Evolutionary conservation across 2,329 filamentous ascomycete genomes (phyloP), one percentile per base, ranked within the genome.

Genomic region (Neofusicoccum umdonicola): DNA sequence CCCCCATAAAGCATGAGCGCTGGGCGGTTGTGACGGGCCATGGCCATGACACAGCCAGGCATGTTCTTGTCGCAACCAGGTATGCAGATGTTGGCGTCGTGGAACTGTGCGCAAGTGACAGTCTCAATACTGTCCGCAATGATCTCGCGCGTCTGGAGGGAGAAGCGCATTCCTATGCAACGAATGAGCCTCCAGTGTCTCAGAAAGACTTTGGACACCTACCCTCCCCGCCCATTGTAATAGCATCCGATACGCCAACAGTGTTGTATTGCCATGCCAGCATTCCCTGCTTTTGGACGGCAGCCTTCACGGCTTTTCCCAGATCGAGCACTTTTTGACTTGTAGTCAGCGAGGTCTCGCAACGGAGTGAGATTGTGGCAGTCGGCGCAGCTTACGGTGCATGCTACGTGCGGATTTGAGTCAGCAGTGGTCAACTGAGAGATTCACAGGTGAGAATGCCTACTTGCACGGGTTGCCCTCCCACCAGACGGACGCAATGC

Each of bases 21-120:
- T 3, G 94, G 94, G 9, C 94, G 86, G 78, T 97, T 97, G 79
- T 96, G 92, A 65, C 94, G 87, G 13, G 91, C 92, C 73, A 95
- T 93, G 0, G 91, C 93, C 89, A 97, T 97, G 68, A 95, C 83
- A 15, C 91, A 90, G 68, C 93, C 93, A 0, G 93, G 93, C 94
- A 97, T 97, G 77, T 97, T 97, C 85, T 97, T 97, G 81, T 97
- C 93, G 76, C 93, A 97, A 11, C 93, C 93, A 0, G 94, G 93
- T 70, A 97, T 94, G 35, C 91, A 88, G 75, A 97, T 93, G 77
- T 93, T 96, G 65, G 93, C 94, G 75, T 97, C 94, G 77, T 97
- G 92, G 70, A 90, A 90, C 76, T 97, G 93, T 4, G 91, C 94
- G 75, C 90, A 94, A 1, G 93, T 97, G 44, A 97, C 91, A 1